These are phyloP conservation scores for Neofusicoccum umdonicola DNA, from an alignment of 2,329 filamentous ascomycete genomes.

Conservation along the genomic window DNA sequence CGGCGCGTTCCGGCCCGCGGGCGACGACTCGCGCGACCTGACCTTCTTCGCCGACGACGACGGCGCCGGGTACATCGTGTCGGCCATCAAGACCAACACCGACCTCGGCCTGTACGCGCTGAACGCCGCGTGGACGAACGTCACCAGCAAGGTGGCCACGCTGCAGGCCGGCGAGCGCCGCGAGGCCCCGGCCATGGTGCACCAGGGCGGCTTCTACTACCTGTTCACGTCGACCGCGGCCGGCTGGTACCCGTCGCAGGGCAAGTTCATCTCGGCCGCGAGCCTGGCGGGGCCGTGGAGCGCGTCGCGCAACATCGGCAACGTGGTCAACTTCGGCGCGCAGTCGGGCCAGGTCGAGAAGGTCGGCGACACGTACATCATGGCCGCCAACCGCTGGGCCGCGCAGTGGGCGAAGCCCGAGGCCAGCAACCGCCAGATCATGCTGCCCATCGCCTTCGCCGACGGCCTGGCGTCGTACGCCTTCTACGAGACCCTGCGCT, in stretches of 20 bases:
- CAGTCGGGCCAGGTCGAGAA: constrained; percentile 21
- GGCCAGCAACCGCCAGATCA: constrained; percentile 20
- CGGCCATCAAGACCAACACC: constrained; percentile 22
- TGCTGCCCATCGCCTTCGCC: constrained; percentile 20
- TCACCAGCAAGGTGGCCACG: constrained; percentile 19
- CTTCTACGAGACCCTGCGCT: constrained; percentile 20
- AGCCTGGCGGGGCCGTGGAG: constrained; percentile 15
- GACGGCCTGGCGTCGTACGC: constrained; percentile 21
- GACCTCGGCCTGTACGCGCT: constrained; percentile 25
- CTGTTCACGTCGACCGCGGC: constrained; percentile 23
- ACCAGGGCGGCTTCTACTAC: constrained; percentile 20
- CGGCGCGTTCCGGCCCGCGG: constrained; percentile 20
- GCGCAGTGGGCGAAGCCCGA: constrained; percentile 22
- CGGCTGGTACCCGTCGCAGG: constrained; percentile 23
- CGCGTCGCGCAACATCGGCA: constrained; percentile 19
- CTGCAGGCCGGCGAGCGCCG: constrained; percentile 19
- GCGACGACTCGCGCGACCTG: constrained; percentile 24
- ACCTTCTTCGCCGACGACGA: constrained; percentile 22
- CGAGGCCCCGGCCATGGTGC: constrained; percentile 23
- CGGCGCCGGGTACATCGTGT: constrained; percentile 20
- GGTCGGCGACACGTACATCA: constrained; percentile 14
- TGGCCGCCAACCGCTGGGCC: constrained; percentile 21
- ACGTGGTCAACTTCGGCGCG: constrained; percentile 21
- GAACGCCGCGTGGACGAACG: constrained; percentile 20
- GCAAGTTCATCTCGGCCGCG: constrained; percentile 4